These are phyloP conservation scores for Trypanosoma platydactyli DNA, from an alignment of 208 protist genomes.

Conservation along the genomic window DNA sequence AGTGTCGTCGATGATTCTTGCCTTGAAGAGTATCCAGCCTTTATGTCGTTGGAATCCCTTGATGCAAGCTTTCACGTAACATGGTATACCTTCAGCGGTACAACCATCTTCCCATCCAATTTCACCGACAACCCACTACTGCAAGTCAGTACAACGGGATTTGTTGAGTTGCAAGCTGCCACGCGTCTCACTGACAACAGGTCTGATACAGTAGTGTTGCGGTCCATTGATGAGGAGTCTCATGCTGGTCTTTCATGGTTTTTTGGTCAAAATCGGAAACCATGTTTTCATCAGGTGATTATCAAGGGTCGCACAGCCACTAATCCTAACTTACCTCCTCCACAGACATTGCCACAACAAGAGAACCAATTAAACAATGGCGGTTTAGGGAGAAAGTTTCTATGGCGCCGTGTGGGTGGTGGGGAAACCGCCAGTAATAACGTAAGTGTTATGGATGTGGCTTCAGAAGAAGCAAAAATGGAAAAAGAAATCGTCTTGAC, in stretches of 20 bases:
- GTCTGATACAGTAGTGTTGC: slow-evolving; percentile 24
- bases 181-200: slow-evolving; percentile 19
- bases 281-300: slow-evolving; percentile 26
- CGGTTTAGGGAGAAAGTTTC: neutral
- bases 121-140: slow-evolving; percentile 31
- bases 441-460: neutral
- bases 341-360: neutral
- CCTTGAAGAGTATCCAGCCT: neutral
- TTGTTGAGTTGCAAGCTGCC: slow-evolving; percentile 39
- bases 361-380: neutral
- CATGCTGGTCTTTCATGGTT: slow-evolving; percentile 13
- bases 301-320: slow-evolving; percentile 8
- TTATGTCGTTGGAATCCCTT: neutral
- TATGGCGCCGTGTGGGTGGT: too few relatives aligned
- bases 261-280: slow-evolving; percentile 8
- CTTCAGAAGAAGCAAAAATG: neutral
- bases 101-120: slow-evolving; percentile 24
- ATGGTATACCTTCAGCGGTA: slow-evolving; percentile 50
- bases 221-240: slow-evolving; percentile 3
- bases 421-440: neutral
- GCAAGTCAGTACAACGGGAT: slow-evolving; percentile 34
- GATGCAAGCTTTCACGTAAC: slow-evolving; percentile 20
- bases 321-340: neutral
- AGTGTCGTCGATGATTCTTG: neutral
- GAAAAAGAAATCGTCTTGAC: slow-evolving; percentile 10